A percentile compares a stretch with the other conserved stretches of the same genome.
Evolutionary conservation across 1,284 basidiomycete genomes (phyloP).

Genomic region (Pseudozyma pruni): DNA sequence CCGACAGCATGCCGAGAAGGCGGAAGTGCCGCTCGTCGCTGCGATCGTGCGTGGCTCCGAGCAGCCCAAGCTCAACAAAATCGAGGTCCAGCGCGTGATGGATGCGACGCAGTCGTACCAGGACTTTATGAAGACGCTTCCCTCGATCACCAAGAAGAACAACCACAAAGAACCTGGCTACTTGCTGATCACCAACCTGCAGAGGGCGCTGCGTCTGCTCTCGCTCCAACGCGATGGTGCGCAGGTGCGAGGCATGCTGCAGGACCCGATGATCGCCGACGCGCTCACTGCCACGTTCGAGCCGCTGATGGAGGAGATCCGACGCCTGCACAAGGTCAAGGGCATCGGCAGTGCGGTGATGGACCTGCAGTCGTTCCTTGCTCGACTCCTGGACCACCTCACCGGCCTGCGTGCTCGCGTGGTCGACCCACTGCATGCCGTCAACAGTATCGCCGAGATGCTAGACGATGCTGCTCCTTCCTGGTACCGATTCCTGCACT

Average conservation of each 20-base stretch:
- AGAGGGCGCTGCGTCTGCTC: slow-evolving; percentile 58
- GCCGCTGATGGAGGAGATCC: slow-evolving; percentile 57
- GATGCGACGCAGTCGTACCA: slow-evolving; percentile 57
- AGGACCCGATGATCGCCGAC: slow-evolving; percentile 56
- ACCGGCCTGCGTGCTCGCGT: slow-evolving; percentile 59
- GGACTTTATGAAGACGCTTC: slow-evolving; percentile 54
- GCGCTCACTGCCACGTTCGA: slow-evolving; percentile 54
- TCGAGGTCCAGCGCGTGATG: slow-evolving; percentile 62
- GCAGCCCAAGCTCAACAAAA: slow-evolving; percentile 61
- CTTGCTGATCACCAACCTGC: slow-evolving; percentile 56
- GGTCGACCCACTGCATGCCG: slow-evolving; percentile 57
- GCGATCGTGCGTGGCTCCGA: slow-evolving; percentile 64
- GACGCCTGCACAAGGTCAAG: slow-evolving; percentile 56
- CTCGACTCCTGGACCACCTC: slow-evolving; percentile 56
- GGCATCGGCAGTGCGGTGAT: slow-evolving; percentile 48
- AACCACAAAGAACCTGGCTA: slow-evolving; percentile 58
- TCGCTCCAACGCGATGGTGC: slow-evolving; percentile 62
- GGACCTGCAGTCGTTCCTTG: slow-evolving; percentile 48
- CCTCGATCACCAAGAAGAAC: slow-evolving; percentile 51
- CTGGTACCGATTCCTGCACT: slow-evolving; percentile 57
- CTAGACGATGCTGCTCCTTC: slow-evolving; percentile 56
- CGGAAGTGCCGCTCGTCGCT: slow-evolving; percentile 63
- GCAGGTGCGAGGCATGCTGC: slow-evolving; percentile 62
- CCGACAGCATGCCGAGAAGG: slow-evolving; percentile 56
- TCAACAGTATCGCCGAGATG: slow-evolving; percentile 59